Evolutionary conservation across 257 asterid genomes (phyloP).

Genomic region (Solanum chmielewskii): DNA sequence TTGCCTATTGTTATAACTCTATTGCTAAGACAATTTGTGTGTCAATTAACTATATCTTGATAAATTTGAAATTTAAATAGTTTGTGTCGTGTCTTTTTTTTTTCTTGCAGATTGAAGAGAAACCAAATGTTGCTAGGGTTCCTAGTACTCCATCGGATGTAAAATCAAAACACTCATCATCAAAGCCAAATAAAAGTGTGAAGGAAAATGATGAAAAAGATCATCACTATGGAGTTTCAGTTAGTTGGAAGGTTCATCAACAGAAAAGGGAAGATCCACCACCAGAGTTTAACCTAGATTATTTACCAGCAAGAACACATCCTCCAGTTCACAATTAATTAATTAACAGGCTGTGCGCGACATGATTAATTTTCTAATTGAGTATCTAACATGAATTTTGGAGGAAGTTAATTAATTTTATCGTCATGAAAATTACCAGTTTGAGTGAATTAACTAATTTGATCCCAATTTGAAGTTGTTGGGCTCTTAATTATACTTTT

Average conservation of each 20-base stretch:
- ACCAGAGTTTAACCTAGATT: conserved; percentile 62
- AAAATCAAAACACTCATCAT: not conserved
- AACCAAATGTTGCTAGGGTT: conserved; percentile 23
- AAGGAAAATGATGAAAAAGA: not conserved
- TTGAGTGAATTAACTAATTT: not conserved
- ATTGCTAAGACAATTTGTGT: not conserved
- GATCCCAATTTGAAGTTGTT: not conserved
- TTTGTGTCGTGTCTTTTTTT: not conserved
- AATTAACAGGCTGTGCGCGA: not conserved
- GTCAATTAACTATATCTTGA: not conserved
- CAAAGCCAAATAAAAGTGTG: not conserved
- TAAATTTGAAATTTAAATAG: not conserved
- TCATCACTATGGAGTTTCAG: not conserved
- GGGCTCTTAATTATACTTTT: not conserved
- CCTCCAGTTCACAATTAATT: conserved; percentile 32
- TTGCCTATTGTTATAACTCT: not conserved
- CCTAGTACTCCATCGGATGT: conserved; percentile 4
- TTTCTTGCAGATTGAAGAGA: conserved; percentile 16
- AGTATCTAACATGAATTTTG: not conserved
- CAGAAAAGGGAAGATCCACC: conserved; percentile 33
- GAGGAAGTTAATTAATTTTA: not conserved
- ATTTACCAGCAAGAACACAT: conserved; percentile 69
- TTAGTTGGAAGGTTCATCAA: conserved; percentile 48
- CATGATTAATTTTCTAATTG: not conserved
- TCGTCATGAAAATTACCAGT: not conserved